Evolutionary conservation across 495 filamentous ascomycete genomes (phyloP).

Genomic region (Polyplosphaeria fusca): DNA sequence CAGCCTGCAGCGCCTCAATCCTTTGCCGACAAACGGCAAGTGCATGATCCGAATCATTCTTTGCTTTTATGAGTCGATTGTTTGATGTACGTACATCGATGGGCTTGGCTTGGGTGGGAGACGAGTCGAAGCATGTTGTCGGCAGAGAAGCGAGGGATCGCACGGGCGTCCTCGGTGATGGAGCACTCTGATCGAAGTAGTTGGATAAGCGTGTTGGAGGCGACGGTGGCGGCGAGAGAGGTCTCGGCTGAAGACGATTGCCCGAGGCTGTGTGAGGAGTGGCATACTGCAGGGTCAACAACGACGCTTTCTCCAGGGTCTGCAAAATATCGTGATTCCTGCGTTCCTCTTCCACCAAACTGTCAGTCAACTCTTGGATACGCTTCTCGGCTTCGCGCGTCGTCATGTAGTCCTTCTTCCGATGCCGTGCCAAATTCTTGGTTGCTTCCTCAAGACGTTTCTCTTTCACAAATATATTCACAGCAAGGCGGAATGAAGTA

Average conservation of each 20-base stretch:
- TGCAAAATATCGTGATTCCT: conserved; percentile 28
- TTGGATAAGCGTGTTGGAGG: conserved; percentile 18
- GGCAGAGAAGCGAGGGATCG: background rate
- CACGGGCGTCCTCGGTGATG: conserved; percentile 1
- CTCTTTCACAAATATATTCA: conserved; percentile 34
- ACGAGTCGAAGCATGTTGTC: background rate
- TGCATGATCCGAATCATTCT: conserved; percentile 29
- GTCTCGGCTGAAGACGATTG: conserved; percentile 3
- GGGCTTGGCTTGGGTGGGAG: background rate
- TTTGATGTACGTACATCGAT: background rate
- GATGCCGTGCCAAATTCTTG: conserved; percentile 12
- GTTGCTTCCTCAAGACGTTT: conserved; percentile 25
- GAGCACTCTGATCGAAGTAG: background rate
- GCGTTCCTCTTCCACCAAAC: conserved; percentile 20
- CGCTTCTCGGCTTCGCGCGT: conserved; percentile 20
- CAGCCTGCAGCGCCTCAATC: conserved; percentile 26
- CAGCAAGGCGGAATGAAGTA: conserved; percentile 30
- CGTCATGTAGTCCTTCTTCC: conserved; percentile 24
- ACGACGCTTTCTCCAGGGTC: conserved; percentile 23
- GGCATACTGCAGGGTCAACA: conserved; percentile 29
- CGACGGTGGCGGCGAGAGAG: conserved; percentile 24
- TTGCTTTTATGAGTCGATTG: conserved; percentile 21
- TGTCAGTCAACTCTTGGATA: conserved; percentile 19
- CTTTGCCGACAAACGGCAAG: conserved; percentile 17
- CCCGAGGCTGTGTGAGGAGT: background rate